These are phyloP conservation scores for Clathrospora elynae DNA, from an alignment of 2,329 filamentous ascomycete genomes.

Conservation along the genomic window DNA sequence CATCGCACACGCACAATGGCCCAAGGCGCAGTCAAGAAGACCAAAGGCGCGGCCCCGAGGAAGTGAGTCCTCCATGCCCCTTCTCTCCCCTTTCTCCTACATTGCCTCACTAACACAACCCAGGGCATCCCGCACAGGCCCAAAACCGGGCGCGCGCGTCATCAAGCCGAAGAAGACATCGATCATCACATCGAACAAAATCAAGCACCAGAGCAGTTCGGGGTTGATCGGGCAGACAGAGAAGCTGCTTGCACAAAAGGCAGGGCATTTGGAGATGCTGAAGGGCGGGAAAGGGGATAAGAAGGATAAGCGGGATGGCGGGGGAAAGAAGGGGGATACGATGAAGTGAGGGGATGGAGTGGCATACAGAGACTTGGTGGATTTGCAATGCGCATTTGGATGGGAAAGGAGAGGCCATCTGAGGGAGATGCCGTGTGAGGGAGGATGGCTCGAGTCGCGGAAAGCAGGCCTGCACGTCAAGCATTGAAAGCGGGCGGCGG, in stretches of 20 bases:
- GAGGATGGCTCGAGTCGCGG: no score
- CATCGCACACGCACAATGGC: no score
- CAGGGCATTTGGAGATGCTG: conserved; percentile 72
- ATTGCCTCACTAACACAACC: conserved; percentile 14
- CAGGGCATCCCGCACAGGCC: conserved; percentile 50
- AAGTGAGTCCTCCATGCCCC: conserved; percentile 45
- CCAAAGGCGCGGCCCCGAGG: conserved; percentile 44
- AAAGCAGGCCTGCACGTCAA: no score
- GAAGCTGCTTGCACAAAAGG: conserved; percentile 66
- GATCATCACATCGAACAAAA: conserved; percentile 64
- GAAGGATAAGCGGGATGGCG: conserved; percentile 35
- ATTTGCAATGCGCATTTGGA: no score
- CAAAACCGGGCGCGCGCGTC: conserved; percentile 63
- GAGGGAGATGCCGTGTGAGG: no score
- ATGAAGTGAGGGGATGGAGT: conserved; percentile 3
- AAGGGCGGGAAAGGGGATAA: conserved; percentile 66
- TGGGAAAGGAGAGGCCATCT: no score
- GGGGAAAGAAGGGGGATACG: conserved; percentile 20
- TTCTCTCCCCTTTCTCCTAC: conserved; percentile 6
- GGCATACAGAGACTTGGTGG: no score
- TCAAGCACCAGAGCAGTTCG: conserved; percentile 68
- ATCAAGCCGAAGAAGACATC: conserved; percentile 70
- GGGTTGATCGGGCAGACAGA: conserved; percentile 71
- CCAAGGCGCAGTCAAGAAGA: conserved; percentile 57
- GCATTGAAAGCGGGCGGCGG: no score